Base-by-base conservation (phyloP, 495 filamentous ascomycete species). In the Penicillium lagena region DNA sequence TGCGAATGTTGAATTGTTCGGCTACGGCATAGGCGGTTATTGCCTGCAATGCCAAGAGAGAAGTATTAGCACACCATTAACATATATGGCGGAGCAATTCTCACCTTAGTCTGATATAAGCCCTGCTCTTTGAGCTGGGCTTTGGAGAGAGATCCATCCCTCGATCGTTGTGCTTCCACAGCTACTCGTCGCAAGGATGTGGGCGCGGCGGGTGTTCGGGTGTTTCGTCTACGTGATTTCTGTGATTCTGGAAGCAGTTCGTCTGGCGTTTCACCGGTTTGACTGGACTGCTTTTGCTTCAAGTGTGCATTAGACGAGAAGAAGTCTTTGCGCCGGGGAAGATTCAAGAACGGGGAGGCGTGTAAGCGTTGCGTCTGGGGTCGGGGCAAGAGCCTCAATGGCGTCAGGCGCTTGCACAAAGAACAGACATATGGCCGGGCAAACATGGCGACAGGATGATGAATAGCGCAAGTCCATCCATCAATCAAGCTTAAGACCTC, bases 11-110 rank as follows among this genome's bases (percentile, higher is more conserved):
- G 66, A 93, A 95, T 56, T 86, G 81, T 59, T 95, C 89, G 14
- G 90, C 88, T 2, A 88, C 82, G 52, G 88, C 90, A 53, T 89
- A 84, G 3, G 90, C 90, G 28, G 80, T 87, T 33, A 96, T 81
- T 43, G 71, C 78, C 67, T 85, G 66, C 43, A 41, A 58, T n/a
- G 56, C 2, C 10, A 35, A 1, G 2, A 7, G 1, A 29, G n/a
- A 34, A 40, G 14, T 39, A 46, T 71, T 39, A 72, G 62, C 41
- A 42, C 30, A 12, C 9, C 28, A 45, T 17, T 22, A 7, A 6
- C 8, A 9, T 37, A 40, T 35, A 17, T 29, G 36, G 7, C 29
- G 12, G 47, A 35, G 14, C 27, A 10, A n/a, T 29, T 22, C 12
- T 22, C 52, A 72, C 71, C 64, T 71, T 70, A 32, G 61, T 66